Base-by-base conservation (phyloP, 2,329 filamentous ascomycete genomes). In the Colletotrichum cuscutae region DNA sequence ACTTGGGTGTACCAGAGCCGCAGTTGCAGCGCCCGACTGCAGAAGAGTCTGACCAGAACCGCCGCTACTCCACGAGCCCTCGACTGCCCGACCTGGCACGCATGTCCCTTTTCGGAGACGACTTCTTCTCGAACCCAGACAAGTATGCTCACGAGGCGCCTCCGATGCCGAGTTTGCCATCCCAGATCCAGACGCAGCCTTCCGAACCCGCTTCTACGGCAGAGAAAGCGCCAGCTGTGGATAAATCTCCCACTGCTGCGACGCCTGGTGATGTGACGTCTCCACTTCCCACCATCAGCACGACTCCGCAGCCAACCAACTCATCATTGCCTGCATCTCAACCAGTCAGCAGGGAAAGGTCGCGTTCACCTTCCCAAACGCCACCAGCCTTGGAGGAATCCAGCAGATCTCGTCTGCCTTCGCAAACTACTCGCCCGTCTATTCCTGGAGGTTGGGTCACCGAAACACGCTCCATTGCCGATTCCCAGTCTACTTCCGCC, bases 41-140 rank as follows among this genome's bases (percentile, higher is more conserved):
- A 2, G 68, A 66, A 42, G 71, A 72, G 12, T 68, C 56, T 19
- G 70, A 68, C 13, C 59, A 72, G 42, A 68, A 70, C 24, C 75
- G 74, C 8, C 80, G 84, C 19, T 81, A 83, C 52, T 90, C 89
- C 1, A 84, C 83, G 1, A 91, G 89, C 73, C 90, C 89, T 0
- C 86, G 88, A 74, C 82, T 92, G 22, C 90, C 90, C 11, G 85
- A 89, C 73, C 77, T 92, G 4, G 83, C 85, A 13, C 88, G 90
- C 30, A 83, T 92, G 82, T 92, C 90, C 54, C 84, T 85, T 1
- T 92, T 92, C 77, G 89, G 89, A 1, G 82, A 88, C 54, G 89
- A 91, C 71, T 83, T 92, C 56, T 91, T 91, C 73, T 84, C 85
- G 5, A 75, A 77, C 19, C 75, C 81, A 19, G 67, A 77, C 7